A percentile compares a stretch with the other conserved stretches of the same genome.
phyloP scores from a whole-genome alignment of 2,329 filamentous ascomycete genomes.

The Penicillium brasilianum region DNA sequence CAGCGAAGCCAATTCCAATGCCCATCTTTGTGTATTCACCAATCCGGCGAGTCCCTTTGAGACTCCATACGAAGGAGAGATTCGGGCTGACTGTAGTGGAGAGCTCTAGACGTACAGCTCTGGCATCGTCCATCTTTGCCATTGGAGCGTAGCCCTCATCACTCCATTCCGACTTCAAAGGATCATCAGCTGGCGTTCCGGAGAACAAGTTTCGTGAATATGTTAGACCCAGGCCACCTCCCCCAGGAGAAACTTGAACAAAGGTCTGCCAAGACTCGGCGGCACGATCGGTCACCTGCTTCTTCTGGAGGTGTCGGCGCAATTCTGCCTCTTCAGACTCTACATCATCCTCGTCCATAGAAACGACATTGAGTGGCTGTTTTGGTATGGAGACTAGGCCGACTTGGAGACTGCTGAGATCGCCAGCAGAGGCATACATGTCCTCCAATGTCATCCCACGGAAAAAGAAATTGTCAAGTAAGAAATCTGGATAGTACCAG shows the following conservation, averaged over 20 bases:
- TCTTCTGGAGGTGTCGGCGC: slow-evolving; percentile 17
- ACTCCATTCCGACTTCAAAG: slow-evolving; percentile 47
- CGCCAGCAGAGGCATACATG: slow-evolving; percentile 23
- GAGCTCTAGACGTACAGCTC: slow-evolving; percentile 44
- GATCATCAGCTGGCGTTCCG: slow-evolving; percentile 38
- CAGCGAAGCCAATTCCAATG: slow-evolving; percentile 45
- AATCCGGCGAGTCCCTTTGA: slow-evolving; percentile 45
- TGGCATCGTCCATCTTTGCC: slow-evolving; percentile 34
- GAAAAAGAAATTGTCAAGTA: slow-evolving; percentile 32
- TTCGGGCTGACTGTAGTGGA: slow-evolving; percentile 34
- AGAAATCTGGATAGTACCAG: slow-evolving; percentile 40
- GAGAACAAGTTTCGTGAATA: slow-evolving; percentile 48
- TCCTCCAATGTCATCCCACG: slow-evolving; percentile 32
- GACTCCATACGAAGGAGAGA: slow-evolving; percentile 39
- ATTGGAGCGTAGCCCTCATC: slow-evolving; percentile 46
- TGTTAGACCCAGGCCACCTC: slow-evolving; percentile 36
- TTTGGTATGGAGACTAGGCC: slow-evolving; percentile 39
- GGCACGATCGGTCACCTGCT: slow-evolving; percentile 28
- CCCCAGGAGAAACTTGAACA: slow-evolving; percentile 36
- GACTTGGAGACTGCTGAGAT: slow-evolving; percentile 41
- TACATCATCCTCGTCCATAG: slow-evolving; percentile 34
- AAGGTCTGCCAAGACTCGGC: slow-evolving; percentile 43
- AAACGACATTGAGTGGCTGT: slow-evolving; percentile 17
- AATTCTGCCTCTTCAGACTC: slow-evolving; percentile 29
- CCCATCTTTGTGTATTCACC: slow-evolving; percentile 47